These are phyloP conservation scores for Iberis amara DNA, from an alignment of 441 rosid species.

Conservation along the genomic window DNA sequence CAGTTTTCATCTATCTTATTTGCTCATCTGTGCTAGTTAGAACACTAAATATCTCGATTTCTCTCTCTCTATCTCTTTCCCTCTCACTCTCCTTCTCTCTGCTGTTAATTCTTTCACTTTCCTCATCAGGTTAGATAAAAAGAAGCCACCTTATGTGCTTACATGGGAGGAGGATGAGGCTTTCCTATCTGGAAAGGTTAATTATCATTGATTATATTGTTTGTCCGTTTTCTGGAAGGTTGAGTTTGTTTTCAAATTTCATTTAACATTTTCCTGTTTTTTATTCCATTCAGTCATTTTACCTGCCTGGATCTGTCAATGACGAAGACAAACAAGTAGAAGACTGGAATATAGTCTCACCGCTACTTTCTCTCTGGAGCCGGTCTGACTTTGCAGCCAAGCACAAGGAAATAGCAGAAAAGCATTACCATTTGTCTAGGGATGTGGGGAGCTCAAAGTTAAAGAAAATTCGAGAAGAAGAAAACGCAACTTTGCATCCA, in stretches of 20 bases:
- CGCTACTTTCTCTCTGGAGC: slow-evolving; percentile 90
- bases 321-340: slow-evolving; percentile 67
- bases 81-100: too few relatives aligned
- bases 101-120: slow-evolving; percentile 7
- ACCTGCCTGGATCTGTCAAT: slow-evolving; percentile 83
- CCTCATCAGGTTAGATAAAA: slow-evolving; percentile 63
- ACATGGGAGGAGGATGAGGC: slow-evolving; percentile 75
- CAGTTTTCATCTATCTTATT: slow-evolving; percentile 15
- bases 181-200: slow-evolving; percentile 77
- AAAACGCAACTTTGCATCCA: slow-evolving; percentile 22
- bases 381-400: slow-evolving; percentile 47
- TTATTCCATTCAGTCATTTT: slow-evolving; percentile 63
- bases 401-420: slow-evolving; percentile 55
- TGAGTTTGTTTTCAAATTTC: slow-evolving; percentile 15
- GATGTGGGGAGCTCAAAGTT: slow-evolving; percentile 19
- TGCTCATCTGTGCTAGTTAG: slow-evolving; percentile 16
- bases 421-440: slow-evolving; percentile 44
- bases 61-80: background rate
- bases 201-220: background rate
- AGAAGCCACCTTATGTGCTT: slow-evolving; percentile 59
- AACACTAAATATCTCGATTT: slow-evolving; percentile 1
- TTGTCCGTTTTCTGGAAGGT: background rate
- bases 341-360: slow-evolving; percentile 65
- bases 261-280: slow-evolving; percentile 15
- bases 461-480: slow-evolving; percentile 19